Evolutionary conservation across 805 yeast species (phyloP), one percentile per base, ranked within the genome.

Genomic region (Nakazawaea wyomingensis): DNA sequence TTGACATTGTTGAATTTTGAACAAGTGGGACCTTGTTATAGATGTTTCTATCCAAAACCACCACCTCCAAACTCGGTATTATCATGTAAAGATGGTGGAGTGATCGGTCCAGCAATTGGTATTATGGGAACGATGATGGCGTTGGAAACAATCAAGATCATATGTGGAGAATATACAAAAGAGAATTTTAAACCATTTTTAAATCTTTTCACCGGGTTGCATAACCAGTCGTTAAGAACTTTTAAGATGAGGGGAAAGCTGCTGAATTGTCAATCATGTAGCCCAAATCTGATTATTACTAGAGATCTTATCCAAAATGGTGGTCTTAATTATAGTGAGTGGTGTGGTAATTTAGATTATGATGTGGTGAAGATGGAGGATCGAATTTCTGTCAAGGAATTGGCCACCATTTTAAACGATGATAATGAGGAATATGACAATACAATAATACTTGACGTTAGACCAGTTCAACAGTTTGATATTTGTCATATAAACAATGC

Each of bases 21-120:
- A 24, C 65, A 68, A 17, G 41, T 47, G 3, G 96, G 96, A 0
- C 99, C 99, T 0, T 93, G 99, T 59, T 93, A 93, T 57, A 68
- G 99, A 47, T 93, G 99, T 57, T 80, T 90, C 61, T 87, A 85
- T 52, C 98, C 99, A 0, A 66, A 66, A 6, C 96, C 98, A 0
- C 97, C 99, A 0, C 79, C 90, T 1, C 85, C 96, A 1, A 81
- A 78, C 46, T 70, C 85, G 1, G 88, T 90, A 1, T 76, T 88
- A 0, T 75, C 95, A 0, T 93, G 99, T 54, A 77, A 85, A 11
- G 98, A 89, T 61, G 95, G 96, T 3, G 97, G 97, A 4, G 95
- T 91, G 0, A 61, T 93, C 20, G 99, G 99, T 0, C 96, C 98
- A 0, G 93, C 90, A n/a, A 95, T 93, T 43, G 99, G 99, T 0